These are phyloP conservation scores for Verticillium alfalfae DNA, from an alignment of 2,329 filamentous ascomycete genomes.

Conservation along the genomic window DNA sequence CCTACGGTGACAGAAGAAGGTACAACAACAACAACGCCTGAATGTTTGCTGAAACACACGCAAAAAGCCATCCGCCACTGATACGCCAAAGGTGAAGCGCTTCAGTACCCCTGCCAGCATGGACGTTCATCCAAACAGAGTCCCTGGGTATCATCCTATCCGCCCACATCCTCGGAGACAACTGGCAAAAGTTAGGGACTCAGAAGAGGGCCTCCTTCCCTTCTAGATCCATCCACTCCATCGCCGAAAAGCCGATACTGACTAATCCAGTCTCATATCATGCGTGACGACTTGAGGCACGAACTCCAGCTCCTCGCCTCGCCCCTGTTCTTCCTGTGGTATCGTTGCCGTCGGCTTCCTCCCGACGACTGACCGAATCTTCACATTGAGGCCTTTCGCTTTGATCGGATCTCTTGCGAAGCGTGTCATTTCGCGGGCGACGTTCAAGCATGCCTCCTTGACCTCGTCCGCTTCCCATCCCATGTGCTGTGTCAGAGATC, in stretches of 20 bases:
- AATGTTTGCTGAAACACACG: not conserved
- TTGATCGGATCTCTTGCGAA: constrained; percentile 40
- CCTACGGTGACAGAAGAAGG: not conserved
- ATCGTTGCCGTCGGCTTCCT: constrained; percentile 35
- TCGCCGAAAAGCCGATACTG: not conserved
- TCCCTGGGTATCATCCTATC: not conserved
- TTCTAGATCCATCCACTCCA: too few relatives aligned
- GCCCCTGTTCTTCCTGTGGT: not conserved
- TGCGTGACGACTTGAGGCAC: not conserved
- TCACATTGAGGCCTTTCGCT: constrained; percentile 36
- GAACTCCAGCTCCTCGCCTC: not conserved
- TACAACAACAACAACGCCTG: not conserved
- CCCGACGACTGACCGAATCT: constrained; percentile 41
- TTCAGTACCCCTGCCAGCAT: not conserved
- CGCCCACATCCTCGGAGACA: not conserved
- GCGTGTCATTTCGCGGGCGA: constrained; percentile 41
- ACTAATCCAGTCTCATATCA: not conserved
- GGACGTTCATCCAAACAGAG: not conserved
- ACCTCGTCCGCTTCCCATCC: constrained; percentile 46
- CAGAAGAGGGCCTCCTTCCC: too few relatives aligned
- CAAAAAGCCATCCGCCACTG: not conserved
- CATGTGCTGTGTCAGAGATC: constrained; percentile 46
- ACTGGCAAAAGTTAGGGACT: not conserved
- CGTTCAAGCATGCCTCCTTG: constrained; percentile 37
- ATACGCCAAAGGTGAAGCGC: not conserved